Percentiles rank a stretch among this genome's conserved stretches.
phyloP scores from a whole-genome alignment of 2,329 filamentous ascomycete species.

The Penicillium italicum region DNA sequence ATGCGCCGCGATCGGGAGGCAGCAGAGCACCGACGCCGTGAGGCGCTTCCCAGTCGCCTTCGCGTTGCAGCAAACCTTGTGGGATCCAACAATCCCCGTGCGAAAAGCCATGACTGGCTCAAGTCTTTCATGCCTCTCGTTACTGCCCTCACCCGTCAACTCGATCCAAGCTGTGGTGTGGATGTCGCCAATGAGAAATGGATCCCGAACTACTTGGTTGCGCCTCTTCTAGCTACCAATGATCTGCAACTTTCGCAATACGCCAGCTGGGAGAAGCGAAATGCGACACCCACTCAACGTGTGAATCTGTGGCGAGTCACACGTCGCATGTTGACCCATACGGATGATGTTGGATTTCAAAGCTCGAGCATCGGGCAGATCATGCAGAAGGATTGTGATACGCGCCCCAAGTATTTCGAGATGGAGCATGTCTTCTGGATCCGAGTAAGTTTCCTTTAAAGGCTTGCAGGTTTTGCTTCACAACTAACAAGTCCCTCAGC shows the following conservation, averaged over 20 bases:
- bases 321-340: conserved; percentile 44
- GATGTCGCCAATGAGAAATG: conserved; percentile 45
- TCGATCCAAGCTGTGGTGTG: conserved; percentile 38
- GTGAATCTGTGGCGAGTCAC: conserved; percentile 49
- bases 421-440: conserved; percentile 53
- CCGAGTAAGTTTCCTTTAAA: conserved; percentile 37
- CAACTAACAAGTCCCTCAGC: conserved; percentile 28
- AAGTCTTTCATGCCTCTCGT: conserved; percentile 47
- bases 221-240: conserved; percentile 48
- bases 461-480: not conserved
- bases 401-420: conserved; percentile 46
- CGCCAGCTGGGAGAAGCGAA: conserved; percentile 46
- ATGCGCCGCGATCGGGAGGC: conserved; percentile 45
- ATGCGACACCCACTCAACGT: conserved; percentile 42
- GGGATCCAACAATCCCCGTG: conserved; percentile 41
- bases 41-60: conserved; percentile 46
- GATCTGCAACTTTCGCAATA: conserved; percentile 50
- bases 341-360: conserved; percentile 37
- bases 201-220: conserved; percentile 50
- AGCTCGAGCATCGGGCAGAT: conserved; percentile 39
- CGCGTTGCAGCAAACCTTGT: conserved; percentile 45
- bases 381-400: conserved; percentile 42
- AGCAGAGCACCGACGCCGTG: conserved; percentile 45
- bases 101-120: conserved; percentile 44
- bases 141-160: conserved; percentile 43